Evolutionary conservation across 2,329 filamentous ascomycete species (phyloP), one percentile per base, ranked within the genome.

Genomic region (Beauveria caledonica): DNA sequence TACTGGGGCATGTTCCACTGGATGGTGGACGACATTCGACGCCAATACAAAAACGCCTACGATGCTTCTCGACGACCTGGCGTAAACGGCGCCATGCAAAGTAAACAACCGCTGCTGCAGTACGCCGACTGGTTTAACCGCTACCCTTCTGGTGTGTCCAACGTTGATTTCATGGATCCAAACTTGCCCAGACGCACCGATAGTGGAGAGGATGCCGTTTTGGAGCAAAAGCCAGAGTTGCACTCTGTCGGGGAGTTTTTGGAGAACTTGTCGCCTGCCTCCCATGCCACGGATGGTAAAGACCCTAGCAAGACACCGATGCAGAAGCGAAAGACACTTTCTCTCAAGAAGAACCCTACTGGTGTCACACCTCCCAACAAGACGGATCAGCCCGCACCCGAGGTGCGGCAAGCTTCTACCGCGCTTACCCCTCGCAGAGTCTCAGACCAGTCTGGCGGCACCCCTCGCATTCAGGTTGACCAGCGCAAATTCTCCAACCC

Each of bases 1-100:
- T 92, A 94, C 68, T 99, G 94, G 94, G 94, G 93, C 62, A 96
- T 97, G 88, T 97, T 97, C 70, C 90, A 96, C 71, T 97, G 92
- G 76, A 92, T 97, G 83, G 88, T 91, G 1, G 92, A 97, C 70
- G 94, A 93, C 68, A 81, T 97, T 40, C 92, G 94, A 62, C 89
- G 93, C 59, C 86, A 95, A 63, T 99, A 96, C 70, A 85, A 89
- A 56, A 84, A 86, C 52, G 93, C 92, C 66, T 87, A 92, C 17
- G 92, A 97, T 71, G 87, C 88, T n/a, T 85, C 87, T 33, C 80
- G 87, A 58, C 83, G 85, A 10, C 33, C 46, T 15, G 55, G 55
- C 33, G 23, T 36, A 10, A 57, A 57, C 21, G 44, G 54, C 8
- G 72, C 60, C 76, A 80, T 58, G 75, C 79, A 49, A 15, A 73